Base-by-base conservation (phyloP, 176 grass and related monocot species). In the Zoysia japonica region DNA sequence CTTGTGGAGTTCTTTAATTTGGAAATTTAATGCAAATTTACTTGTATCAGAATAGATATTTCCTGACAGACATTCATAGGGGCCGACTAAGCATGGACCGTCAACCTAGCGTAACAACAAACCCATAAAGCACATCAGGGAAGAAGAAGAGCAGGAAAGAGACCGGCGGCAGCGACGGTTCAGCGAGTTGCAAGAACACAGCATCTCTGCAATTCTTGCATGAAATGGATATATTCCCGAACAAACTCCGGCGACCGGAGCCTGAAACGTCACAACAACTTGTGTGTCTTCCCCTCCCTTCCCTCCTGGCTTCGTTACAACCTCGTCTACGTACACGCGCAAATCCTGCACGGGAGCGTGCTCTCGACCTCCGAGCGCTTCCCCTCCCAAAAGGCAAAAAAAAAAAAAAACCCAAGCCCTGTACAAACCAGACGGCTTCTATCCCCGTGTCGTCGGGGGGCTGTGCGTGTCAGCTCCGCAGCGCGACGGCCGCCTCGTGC, bases 401-500 rank as follows among this genome's bases (percentile, higher is more conserved):
- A 4, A 52, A 52, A 52, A 54, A 28, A 28, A 28, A 28, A 28
- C 16, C 5, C 40, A 12, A 78, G 10, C 57, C 28, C 28, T 61
- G 50, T 40, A 79, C 76, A 53, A 12, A 13, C 47, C 60, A 12
- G 16, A 16, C 6, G 0, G 28, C 28, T 28, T 28, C 28, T 2
- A 1, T 14, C 35, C 15, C 20, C 11, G n/a, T 59, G 56, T 59
- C 2, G 17, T 28, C 28, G 28, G 28, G 28, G 28, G 28, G 28
- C 28, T 28, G 37, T 7, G 3, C 8, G 0, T 28, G 36, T 92
- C 80, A 90, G 77, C 77, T 82, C 66, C 88, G 84, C 40, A 86
- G 80, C 4, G 86, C 88, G 35, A 81, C 38, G 0, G 77, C 78
- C 0, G 87, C 89, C 63, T 95, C 87, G 52, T 89, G 84, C 50